These are phyloP conservation scores for Neonectria faginata DNA, from an alignment of 2,329 filamentous ascomycete species.

Conservation along the genomic window DNA sequence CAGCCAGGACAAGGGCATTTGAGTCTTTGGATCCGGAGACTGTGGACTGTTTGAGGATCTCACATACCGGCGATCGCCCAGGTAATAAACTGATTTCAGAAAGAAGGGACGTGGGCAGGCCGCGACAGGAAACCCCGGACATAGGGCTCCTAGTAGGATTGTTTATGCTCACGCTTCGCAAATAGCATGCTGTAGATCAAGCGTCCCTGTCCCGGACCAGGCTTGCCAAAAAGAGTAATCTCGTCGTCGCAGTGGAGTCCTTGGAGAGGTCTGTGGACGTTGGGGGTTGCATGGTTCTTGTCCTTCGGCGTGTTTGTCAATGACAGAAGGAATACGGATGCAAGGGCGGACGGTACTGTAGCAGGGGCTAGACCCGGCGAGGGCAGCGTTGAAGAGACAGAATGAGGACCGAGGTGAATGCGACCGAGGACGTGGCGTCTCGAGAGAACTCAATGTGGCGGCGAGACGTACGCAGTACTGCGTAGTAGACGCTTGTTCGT, in stretches of 20 bases:
- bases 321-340: conserved; percentile 30
- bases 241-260: conserved; percentile 42
- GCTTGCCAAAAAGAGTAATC: conserved; percentile 45
- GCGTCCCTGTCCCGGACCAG: conserved; percentile 40
- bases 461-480: background rate
- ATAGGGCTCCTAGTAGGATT: conserved; percentile 32
- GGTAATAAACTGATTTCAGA: conserved; percentile 39
- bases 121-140: conserved; percentile 37
- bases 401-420: background rate
- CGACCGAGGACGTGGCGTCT: background rate
- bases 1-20: conserved; percentile 30
- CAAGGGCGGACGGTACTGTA: conserved; percentile 27
- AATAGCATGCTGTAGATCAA: conserved; percentile 43
- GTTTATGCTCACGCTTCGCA: conserved; percentile 33
- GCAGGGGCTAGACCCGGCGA: conserved; percentile 9
- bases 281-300: conserved; percentile 29
- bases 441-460: background rate
- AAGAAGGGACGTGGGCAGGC: conserved; percentile 20
- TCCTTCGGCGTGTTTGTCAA: conserved; percentile 35
- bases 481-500: background rate
- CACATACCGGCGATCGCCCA: conserved; percentile 40
- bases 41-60: conserved; percentile 40
- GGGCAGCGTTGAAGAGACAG: conserved; percentile 9
- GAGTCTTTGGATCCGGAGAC: conserved; percentile 35
- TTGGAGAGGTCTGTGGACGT: conserved; percentile 31